Conservation (phyloP, 768 basidiomycete genomes). For the Tulasnella sp. region DNA sequence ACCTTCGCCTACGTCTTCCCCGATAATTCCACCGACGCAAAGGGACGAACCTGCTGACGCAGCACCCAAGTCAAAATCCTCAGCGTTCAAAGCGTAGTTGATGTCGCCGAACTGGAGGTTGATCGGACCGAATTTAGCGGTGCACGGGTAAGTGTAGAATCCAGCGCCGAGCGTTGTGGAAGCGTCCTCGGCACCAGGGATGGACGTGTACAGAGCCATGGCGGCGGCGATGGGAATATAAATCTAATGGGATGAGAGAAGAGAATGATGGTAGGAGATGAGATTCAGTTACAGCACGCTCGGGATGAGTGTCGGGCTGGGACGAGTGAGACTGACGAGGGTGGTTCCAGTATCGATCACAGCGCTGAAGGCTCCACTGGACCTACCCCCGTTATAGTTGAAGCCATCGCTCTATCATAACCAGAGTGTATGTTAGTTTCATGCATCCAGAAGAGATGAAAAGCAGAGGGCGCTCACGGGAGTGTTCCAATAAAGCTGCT, state of each 20-base stretch:
- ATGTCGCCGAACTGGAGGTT: background rate
- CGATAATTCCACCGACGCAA: background rate
- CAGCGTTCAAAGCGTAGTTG: background rate
- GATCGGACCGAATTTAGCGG: background rate
- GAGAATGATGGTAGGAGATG: slow-evolving; percentile 6
- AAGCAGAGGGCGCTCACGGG: background rate
- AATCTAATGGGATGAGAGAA: background rate
- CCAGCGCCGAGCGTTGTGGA: slow-evolving; percentile 13
- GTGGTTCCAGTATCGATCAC: slow-evolving; percentile 29
- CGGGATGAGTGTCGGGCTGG: background rate
- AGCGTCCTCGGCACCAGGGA: slow-evolving; percentile 22
- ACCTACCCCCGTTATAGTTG: slow-evolving; percentile 1
- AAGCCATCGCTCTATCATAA: background rate
- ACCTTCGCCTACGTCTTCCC: too few relatives aligned
- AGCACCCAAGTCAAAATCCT: background rate
- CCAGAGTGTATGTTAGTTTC: background rate
- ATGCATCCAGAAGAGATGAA: background rate
- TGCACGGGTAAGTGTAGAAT: background rate
- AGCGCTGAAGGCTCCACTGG: slow-evolving; percentile 17
- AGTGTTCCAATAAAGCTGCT: background rate
- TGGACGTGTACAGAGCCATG: slow-evolving; percentile 3
- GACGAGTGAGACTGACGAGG: slow-evolving; percentile 15
- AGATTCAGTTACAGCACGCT: background rate
- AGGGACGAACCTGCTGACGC: background rate
- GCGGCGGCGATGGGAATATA: slow-evolving; percentile 4